These are phyloP conservation scores for Megacollybia platyphylla DNA, from an alignment of 1,284 basidiomycete species.

Conservation along the genomic window DNA sequence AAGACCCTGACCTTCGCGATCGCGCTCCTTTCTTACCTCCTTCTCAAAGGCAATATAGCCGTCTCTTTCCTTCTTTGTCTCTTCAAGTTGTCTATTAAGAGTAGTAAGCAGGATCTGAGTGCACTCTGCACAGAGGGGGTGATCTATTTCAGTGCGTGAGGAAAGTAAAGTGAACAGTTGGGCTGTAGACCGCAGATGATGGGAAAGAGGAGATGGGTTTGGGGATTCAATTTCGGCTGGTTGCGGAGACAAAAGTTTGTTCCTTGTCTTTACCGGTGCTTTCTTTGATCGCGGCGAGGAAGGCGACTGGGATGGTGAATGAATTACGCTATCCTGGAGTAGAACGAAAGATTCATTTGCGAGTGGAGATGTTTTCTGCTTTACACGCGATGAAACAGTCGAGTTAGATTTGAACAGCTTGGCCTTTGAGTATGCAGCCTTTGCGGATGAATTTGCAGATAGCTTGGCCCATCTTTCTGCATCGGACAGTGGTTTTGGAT, in stretches of 20 bases:
- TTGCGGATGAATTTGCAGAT: constrained; percentile 42
- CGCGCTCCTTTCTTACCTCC: constrained; percentile 65
- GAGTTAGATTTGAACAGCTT: constrained; percentile 22
- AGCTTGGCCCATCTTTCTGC: constrained; percentile 42
- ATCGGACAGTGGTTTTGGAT: constrained; percentile 28
- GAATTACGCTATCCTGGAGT: constrained; percentile 70
- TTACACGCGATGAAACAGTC: constrained; percentile 37
- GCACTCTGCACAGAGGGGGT: constrained; percentile 93
- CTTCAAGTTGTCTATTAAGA: constrained; percentile 77
- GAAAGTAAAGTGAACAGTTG: constrained; percentile 74
- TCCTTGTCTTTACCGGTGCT: constrained; percentile 11
- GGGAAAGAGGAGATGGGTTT: constrained; percentile 64
- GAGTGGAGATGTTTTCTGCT: constrained; percentile 28
- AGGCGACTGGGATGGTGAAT: constrained; percentile 39
- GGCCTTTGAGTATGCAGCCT: constrained; percentile 49
- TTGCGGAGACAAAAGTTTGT: constrained; percentile 2
- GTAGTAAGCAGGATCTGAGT: constrained; percentile 71
- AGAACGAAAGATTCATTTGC: constrained; percentile 85
- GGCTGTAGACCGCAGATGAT: constrained; percentile 62
- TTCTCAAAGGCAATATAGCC: constrained; percentile 89
- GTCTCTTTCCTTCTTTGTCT: constrained; percentile 85
- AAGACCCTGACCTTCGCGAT: constrained; percentile 48
- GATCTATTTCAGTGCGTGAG: constrained; percentile 76
- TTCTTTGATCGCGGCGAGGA: constrained; percentile 27
- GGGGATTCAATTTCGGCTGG: constrained; percentile 31